phyloP scores from a whole-genome alignment of 257 asterid species.

The Ajuga chamaepitys region DNA sequence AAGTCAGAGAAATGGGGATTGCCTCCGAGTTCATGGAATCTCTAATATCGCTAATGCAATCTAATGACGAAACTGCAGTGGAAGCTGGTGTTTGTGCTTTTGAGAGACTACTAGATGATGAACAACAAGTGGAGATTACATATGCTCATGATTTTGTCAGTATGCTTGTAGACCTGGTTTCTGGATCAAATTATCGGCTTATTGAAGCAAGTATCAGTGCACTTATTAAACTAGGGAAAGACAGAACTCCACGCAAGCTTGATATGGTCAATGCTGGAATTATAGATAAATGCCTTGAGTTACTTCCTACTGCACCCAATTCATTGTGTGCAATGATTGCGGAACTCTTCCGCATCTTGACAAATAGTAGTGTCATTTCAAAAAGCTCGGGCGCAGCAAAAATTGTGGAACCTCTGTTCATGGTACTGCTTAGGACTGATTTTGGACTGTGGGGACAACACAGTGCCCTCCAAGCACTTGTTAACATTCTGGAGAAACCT shows the following conservation, averaged over 20 bases:
- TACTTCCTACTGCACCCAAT: slow-evolving; percentile 64
- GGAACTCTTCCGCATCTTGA: slow-evolving; percentile 83
- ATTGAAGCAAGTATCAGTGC: slow-evolving; percentile 77
- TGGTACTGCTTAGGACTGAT: slow-evolving; percentile 60
- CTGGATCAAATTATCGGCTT: slow-evolving; percentile 62
- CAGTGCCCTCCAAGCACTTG: slow-evolving; percentile 85
- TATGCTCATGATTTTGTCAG: slow-evolving; percentile 53
- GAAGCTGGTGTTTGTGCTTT: slow-evolving; percentile 79
- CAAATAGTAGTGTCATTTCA: slow-evolving; percentile 75
- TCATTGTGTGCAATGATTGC: slow-evolving; percentile 69
- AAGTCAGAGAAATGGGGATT: slow-evolving; percentile 42
- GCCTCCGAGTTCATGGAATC: slow-evolving; percentile 62
- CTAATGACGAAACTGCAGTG: slow-evolving; percentile 48
- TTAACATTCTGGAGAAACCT: slow-evolving; percentile 86
- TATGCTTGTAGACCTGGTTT: slow-evolving; percentile 58
- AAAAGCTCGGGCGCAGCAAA: slow-evolving; percentile 56
- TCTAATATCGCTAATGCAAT: slow-evolving; percentile 58
- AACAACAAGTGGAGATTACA: slow-evolving; percentile 54
- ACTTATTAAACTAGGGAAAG: slow-evolving; percentile 79
- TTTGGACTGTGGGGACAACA: slow-evolving; percentile 81
- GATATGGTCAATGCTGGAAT: slow-evolving; percentile 86
- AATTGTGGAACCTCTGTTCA: slow-evolving; percentile 75
- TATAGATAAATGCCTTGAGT: slow-evolving; percentile 67
- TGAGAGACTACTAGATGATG: slow-evolving; percentile 73
- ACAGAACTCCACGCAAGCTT: slow-evolving; percentile 77